Evolutionary conservation across 1,284 basidiomycete species (phyloP).

Genomic region (Exobasidium rhododendri): DNA sequence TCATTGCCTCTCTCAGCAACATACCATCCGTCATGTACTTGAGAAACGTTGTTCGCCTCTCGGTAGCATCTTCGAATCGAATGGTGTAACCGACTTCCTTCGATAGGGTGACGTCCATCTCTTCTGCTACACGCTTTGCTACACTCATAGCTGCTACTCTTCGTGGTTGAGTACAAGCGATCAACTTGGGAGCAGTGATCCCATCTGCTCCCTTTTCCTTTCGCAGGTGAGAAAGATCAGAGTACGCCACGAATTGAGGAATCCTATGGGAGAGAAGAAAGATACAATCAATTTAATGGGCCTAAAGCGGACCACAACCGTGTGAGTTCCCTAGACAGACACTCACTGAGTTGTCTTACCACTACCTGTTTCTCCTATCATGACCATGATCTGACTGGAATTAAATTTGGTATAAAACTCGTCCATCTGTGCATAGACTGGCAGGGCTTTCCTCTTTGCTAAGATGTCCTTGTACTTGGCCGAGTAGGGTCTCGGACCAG

Average conservation of each 20-base stretch:
- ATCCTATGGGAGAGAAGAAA: conserved; percentile 59
- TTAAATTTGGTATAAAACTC: conserved; percentile 84
- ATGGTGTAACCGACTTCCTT: conserved; percentile 97
- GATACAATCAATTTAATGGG: neutral
- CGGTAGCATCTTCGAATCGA: conserved; percentile 96
- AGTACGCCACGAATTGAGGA: conserved; percentile 91
- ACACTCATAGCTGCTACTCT: conserved; percentile 97
- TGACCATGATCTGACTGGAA: conserved; percentile 83
- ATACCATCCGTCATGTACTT: conserved; percentile 98
- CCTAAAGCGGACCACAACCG: neutral
- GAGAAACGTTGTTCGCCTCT: conserved; percentile 39
- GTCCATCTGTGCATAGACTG: conserved; percentile 88
- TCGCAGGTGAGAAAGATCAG: conserved; percentile 75
- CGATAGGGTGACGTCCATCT: conserved; percentile 92
- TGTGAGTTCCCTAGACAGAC: neutral
- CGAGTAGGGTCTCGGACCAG: conserved; percentile 65
- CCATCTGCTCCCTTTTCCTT: conserved; percentile 43
- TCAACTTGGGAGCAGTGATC: conserved; percentile 71
- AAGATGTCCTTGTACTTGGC: conserved; percentile 82
- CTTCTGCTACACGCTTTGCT: conserved; percentile 95
- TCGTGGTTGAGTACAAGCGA: conserved; percentile 95
- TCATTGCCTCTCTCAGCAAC: conserved; percentile 90
- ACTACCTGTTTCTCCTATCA: conserved; percentile 97
- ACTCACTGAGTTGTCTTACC: conserved; percentile 95
- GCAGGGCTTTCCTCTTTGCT: conserved; percentile 77